Evolutionary conservation across 129 eudicot species (phyloP).

Genomic region (Flaveria linearis): DNA sequence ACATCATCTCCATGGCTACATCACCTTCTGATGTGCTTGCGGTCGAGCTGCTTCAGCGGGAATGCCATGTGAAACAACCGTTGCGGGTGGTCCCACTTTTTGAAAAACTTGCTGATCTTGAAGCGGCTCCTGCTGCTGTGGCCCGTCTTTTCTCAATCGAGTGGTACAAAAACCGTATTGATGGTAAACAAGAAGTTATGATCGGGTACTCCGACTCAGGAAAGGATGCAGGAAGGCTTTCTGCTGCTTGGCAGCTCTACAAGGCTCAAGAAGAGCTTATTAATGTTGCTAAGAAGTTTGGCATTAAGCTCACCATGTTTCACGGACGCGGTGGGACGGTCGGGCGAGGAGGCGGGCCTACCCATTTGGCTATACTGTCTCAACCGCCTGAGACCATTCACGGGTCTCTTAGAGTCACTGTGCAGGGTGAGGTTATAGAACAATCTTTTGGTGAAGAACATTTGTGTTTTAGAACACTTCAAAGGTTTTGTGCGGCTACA

Average conservation of each 20-base stretch:
- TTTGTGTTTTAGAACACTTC: slow-evolving; percentile 91
- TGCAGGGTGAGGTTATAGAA: slow-evolving; percentile 98
- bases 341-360: slow-evolving; percentile 98
- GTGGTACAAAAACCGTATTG: slow-evolving; percentile 80
- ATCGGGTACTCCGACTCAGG: slow-evolving; percentile 98
- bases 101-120: slow-evolving; percentile 88
- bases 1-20: slow-evolving; percentile 99
- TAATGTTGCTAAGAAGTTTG: slow-evolving; percentile 76
- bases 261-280: slow-evolving; percentile 98
- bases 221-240: slow-evolving; percentile 91
- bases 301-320: slow-evolving; percentile 93
- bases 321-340: slow-evolving; percentile 99
- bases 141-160: slow-evolving; percentile 93
- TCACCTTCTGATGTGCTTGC: slow-evolving; percentile 97
- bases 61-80: slow-evolving; percentile 82
- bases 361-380: slow-evolving; percentile 92
- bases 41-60: slow-evolving; percentile 95
- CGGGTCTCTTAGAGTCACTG: slow-evolving; percentile 93
- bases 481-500: slow-evolving; percentile 92
- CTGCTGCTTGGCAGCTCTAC: slow-evolving; percentile 96
- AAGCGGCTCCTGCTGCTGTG: slow-evolving; percentile 91
- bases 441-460: slow-evolving; percentile 97
- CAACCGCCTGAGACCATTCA: slow-evolving; percentile 96
- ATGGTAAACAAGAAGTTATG: slow-evolving; percentile 99
- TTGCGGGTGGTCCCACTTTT: slow-evolving; percentile 93